Evolutionary conservation across 2,329 filamentous ascomycete species (phyloP).

Genomic region (Gaeumannomyces tritici): DNA sequence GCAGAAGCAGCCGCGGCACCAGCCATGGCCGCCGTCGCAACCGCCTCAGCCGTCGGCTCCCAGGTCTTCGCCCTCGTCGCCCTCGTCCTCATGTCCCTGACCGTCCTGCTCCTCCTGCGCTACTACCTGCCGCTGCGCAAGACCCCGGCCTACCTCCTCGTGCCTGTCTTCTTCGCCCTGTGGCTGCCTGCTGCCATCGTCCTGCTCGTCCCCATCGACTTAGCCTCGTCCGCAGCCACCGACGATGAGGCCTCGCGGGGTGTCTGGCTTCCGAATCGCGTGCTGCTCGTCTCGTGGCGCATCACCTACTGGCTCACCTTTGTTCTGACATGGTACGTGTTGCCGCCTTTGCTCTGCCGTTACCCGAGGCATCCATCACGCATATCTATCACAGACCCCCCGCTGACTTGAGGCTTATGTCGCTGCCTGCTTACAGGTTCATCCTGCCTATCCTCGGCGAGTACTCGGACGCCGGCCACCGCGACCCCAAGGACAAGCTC

Average conservation of each 20-base stretch:
- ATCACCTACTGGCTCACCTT: slow-evolving; percentile 98
- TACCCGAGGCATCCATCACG: background rate
- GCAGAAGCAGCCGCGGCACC: slow-evolving; percentile 2
- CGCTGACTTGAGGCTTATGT: background rate
- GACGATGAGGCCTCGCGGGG: slow-evolving; percentile 64
- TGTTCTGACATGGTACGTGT: slow-evolving; percentile 74
- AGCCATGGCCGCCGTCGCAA: slow-evolving; percentile 1
- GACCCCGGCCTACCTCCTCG: slow-evolving; percentile 79
- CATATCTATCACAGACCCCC: background rate
- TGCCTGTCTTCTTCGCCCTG: slow-evolving; percentile 93
- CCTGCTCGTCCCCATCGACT: slow-evolving; percentile 87
- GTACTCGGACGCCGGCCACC: slow-evolving; percentile 89
- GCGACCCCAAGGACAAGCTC: slow-evolving; percentile 71
- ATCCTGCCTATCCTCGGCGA: slow-evolving; percentile 90
- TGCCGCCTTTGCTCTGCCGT: background rate
- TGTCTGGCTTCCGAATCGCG: slow-evolving; percentile 74
- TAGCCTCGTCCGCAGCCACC: slow-evolving; percentile 73
- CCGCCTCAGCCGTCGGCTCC: slow-evolving; percentile 59
- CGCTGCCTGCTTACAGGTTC: slow-evolving; percentile 43
- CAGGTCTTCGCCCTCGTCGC: slow-evolving; percentile 67
- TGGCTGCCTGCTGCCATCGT: slow-evolving; percentile 87
- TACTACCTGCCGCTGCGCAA: slow-evolving; percentile 84
- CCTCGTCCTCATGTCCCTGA: slow-evolving; percentile 61
- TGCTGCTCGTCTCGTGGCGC: slow-evolving; percentile 82
- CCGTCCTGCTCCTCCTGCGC: slow-evolving; percentile 76